These are phyloP conservation scores for Paecilomyces formosus DNA, from an alignment of 2,329 filamentous ascomycete species.

Conservation along the genomic window DNA sequence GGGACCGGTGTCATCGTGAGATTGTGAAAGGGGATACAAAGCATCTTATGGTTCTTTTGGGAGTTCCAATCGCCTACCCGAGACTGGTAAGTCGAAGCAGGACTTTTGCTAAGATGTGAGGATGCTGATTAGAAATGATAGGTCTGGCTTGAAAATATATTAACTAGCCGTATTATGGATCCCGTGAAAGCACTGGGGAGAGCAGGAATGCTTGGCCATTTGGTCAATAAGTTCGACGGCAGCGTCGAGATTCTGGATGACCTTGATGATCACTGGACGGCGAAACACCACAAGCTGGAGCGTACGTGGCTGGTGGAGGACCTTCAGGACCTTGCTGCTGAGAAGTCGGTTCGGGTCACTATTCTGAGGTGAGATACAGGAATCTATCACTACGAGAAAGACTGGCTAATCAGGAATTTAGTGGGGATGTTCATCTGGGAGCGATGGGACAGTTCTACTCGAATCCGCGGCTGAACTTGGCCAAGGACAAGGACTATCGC, in stretches of 20 bases:
- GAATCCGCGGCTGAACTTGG: slow-evolving; percentile 70
- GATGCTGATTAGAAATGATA: slow-evolving; percentile 39
- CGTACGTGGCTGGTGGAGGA: slow-evolving; percentile 81
- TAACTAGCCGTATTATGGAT: slow-evolving; percentile 80
- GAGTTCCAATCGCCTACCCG: slow-evolving; percentile 77
- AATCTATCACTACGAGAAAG: background rate
- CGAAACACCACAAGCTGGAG: slow-evolving; percentile 88
- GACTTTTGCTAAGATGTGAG: slow-evolving; percentile 14
- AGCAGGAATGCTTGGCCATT: slow-evolving; percentile 67
- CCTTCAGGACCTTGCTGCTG: slow-evolving; percentile 84
- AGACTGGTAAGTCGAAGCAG: slow-evolving; percentile 52
- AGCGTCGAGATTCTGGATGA: slow-evolving; percentile 88
- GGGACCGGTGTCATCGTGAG: slow-evolving; percentile 76
- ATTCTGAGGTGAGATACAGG: slow-evolving; percentile 59
- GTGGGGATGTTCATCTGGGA: slow-evolving; percentile 88
- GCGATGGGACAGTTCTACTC: slow-evolving; percentile 94
- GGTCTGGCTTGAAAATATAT: slow-evolving; percentile 58
- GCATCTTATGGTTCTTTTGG: slow-evolving; percentile 80
- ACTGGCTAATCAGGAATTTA: slow-evolving; percentile 20
- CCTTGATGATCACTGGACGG: slow-evolving; percentile 94
- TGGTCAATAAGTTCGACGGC: slow-evolving; percentile 84
- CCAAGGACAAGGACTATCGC: slow-evolving; percentile 85
- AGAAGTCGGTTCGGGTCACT: slow-evolving; percentile 85
- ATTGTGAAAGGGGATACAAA: slow-evolving; percentile 78
- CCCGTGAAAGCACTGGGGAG: slow-evolving; percentile 84